Base-by-base conservation (phyloP, 106 monocot genomes). In the Ottelia alismoides region DNA sequence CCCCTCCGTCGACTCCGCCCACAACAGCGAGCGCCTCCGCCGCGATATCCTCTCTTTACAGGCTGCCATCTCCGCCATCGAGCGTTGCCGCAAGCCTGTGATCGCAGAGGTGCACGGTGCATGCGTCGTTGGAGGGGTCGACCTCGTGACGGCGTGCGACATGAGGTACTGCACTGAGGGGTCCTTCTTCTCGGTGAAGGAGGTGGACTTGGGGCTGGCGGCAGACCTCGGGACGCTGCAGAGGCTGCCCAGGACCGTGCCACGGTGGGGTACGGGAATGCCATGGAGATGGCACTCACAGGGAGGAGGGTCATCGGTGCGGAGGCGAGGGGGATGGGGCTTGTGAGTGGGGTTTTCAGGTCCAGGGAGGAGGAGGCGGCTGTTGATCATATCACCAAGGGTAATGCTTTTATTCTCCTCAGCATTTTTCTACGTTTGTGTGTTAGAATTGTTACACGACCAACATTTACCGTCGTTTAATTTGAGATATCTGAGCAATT, bases 201-300 rank as follows among this genome's bases (percentile, higher is more conserved):
- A 98, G 76, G 98, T 90, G 43, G 90, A 98, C 14, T 57, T 98
- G 40, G 85, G 70, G 21, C 55, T 98, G 19, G 57, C 75, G 11
- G 98, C 98, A 12, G 98, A 98, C 58, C 77, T 98, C 7, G 98
- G 98, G 2, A 61, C 90, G 18, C 74, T 98, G 52, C 98, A 98
- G 75, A 51, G 98, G 50, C 65, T 89, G 35, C 98, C 89, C 47
- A 27, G 40, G 52, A 90, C 90, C 43, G 72, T n/a, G n/a, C n/a
- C n/a, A n/a, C n/a, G n/a, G 72, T 90, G 1, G 98, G 98, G 1
- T 79, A 63, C 53, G 98, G 98, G n/a, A 79, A 79, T 62, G 82
- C 98, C 22, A 49, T 63, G 9, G 98, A 90, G 29, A 47, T 98
- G 56, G 89, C 89, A 26, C 75, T 98, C 47, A 90, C 98, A 0